These are phyloP conservation scores for Brassica nigra DNA, from an alignment of 345 rosid genomes.

Conservation along the genomic window DNA sequence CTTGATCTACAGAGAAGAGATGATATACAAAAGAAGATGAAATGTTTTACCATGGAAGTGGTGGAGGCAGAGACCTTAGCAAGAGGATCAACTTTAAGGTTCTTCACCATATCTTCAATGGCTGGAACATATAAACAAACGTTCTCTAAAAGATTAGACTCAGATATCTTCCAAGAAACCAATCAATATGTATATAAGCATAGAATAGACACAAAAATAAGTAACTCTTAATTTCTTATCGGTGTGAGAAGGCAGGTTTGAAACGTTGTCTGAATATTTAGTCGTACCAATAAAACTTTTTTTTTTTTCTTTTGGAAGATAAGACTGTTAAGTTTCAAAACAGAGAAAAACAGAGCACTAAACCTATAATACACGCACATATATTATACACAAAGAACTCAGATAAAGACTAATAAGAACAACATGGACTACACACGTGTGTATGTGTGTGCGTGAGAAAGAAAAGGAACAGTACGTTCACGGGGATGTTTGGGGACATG, in stretches of 20 bases:
- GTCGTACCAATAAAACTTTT: constrained; percentile 41
- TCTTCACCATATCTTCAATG: constrained; percentile 43
- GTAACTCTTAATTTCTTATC: background rate
- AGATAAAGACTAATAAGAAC: background rate
- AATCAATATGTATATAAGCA: constrained; percentile 7
- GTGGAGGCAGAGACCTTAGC: constrained; percentile 34
- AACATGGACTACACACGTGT: background rate
- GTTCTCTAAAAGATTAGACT: constrained; percentile 1
- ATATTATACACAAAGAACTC: background rate
- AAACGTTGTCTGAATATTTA: constrained; percentile 40
- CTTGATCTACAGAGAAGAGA: background rate
- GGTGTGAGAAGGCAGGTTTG: constrained; percentile 9
- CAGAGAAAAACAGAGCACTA: constrained; percentile 29
- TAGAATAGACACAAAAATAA: background rate
- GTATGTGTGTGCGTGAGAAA: background rate
- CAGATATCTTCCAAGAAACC: background rate
- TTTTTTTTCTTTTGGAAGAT: background rate
- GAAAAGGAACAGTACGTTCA: background rate
- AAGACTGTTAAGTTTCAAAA: constrained; percentile 27
- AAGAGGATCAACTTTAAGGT: constrained; percentile 44
- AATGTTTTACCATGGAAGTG: constrained; percentile 36
- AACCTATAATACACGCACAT: background rate
- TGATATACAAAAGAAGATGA: background rate
- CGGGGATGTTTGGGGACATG: background rate
- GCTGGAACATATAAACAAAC: constrained; percentile 33